phyloP scores from a whole-genome alignment of 2,329 filamentous ascomycete species.

The Clarireedia homoeocarpa region DNA sequence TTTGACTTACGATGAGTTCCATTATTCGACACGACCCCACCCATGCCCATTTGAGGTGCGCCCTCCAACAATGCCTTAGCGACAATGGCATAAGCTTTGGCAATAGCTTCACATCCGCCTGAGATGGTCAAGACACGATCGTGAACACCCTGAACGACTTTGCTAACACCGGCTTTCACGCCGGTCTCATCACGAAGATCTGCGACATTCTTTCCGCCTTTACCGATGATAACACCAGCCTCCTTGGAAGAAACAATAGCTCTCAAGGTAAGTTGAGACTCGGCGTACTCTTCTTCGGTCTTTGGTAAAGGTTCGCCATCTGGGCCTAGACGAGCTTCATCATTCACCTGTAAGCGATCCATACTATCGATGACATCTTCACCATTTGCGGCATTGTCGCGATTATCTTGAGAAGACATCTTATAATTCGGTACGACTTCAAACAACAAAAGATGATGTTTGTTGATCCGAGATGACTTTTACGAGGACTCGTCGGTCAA shows the following conservation, averaged over 20 bases:
- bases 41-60: constrained; percentile 93
- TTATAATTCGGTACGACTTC: constrained; percentile 8
- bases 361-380: constrained; percentile 53
- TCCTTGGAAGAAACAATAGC: constrained; percentile 99
- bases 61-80: constrained; percentile 87
- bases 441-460: not conserved
- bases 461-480: not conserved
- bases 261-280: constrained; percentile 85
- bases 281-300: constrained; percentile 94
- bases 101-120: constrained; percentile 78
- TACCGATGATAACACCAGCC: constrained; percentile 97
- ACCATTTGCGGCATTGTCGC: constrained; percentile 20
- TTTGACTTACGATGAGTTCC: constrained; percentile 82
- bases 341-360: constrained; percentile 59
- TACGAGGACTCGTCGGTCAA: not conserved
- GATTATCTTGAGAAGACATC: constrained; percentile 29
- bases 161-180: constrained; percentile 96
- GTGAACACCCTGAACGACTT: constrained; percentile 95
- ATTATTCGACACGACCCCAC: constrained; percentile 75
- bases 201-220: constrained; percentile 96
- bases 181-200: constrained; percentile 96
- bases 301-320: constrained; percentile 77
- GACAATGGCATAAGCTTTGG: constrained; percentile 88
- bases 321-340: constrained; percentile 54
- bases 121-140: constrained; percentile 96